phyloP scores from a whole-genome alignment of 1,284 basidiomycete genomes.

The Tylopilus sp. region DNA sequence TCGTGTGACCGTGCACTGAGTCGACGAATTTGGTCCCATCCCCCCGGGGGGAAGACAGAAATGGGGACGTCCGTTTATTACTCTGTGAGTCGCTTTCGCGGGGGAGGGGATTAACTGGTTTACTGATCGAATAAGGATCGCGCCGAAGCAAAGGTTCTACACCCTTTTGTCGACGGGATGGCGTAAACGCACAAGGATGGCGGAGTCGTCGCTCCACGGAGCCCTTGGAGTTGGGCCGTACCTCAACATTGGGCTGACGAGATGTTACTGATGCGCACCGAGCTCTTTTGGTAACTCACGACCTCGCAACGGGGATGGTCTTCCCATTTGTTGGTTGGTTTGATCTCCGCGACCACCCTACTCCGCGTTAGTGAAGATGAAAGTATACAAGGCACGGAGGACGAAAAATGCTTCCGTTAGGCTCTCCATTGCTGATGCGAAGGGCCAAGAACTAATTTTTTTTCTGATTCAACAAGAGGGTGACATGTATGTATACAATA shows the following conservation, averaged over 20 bases:
- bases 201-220: conserved; percentile 22
- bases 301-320: conserved; percentile 4
- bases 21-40: neutral
- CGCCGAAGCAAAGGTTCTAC: conserved; percentile 4
- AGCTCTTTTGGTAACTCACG: conserved; percentile 2
- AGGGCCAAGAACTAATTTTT: conserved; percentile 12
- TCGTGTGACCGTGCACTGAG: neutral
- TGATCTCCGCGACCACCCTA: conserved; percentile 33
- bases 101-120: neutral
- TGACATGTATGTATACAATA: conserved; percentile 19
- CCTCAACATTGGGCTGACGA: conserved; percentile 3
- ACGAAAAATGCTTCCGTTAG: conserved; percentile 30
- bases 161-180: neutral
- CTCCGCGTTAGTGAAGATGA: conserved; percentile 7
- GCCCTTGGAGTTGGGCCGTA: conserved; percentile 24
- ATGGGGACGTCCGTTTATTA: neutral
- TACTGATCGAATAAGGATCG: neutral
- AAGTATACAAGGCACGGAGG: conserved; percentile 10
- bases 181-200: conserved; percentile 1
- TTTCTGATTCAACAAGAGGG: conserved; percentile 8
- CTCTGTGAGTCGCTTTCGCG: conserved; percentile 1
- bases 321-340: conserved; percentile 19
- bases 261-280: conserved; percentile 1
- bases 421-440: conserved; percentile 16
- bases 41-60: neutral